A percentile compares a stretch with the other conserved stretches of the same genome.
phyloP scores from a whole-genome alignment of 1,284 basidiomycete genomes.

The Irpex rosettiformis region DNA sequence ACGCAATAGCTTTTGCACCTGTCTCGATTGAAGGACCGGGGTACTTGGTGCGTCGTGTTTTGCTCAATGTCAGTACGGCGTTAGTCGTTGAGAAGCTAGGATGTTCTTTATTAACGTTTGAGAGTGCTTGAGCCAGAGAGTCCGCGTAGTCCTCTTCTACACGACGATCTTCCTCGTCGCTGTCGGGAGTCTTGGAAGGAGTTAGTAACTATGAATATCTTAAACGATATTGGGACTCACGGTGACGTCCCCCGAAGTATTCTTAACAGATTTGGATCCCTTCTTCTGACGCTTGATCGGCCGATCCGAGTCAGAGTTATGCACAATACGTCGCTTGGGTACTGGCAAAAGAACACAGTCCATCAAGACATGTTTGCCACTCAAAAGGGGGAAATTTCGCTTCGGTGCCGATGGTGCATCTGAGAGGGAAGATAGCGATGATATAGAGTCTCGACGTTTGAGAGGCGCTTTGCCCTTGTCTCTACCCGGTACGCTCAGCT shows the following conservation, averaged over 20 bases:
- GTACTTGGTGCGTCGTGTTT: no score
- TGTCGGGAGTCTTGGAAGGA: not conserved
- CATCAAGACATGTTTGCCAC: not conserved
- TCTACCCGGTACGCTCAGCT: not conserved
- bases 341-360: not conserved
- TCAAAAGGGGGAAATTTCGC: not conserved
- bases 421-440: not conserved
- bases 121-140: not conserved
- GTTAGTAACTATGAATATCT: not conserved
- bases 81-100: not conserved
- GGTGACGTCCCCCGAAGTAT: not conserved
- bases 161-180: not conserved
- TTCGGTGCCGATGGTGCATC: not conserved
- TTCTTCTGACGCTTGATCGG: not conserved
- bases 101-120: not conserved
- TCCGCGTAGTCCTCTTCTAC: not conserved
- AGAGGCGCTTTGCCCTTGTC: not conserved
- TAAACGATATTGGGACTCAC: not conserved
- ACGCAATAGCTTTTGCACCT: no score
- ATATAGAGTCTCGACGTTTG: not conserved
- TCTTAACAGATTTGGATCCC: not conserved
- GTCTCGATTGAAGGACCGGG: no score
- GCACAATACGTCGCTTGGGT: not conserved
- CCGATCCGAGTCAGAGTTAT: not conserved
- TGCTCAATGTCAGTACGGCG: no score